Evolutionary conservation across 176 grass and related monocot species (phyloP), one percentile per base, ranked within the genome.

Genomic region (Phoenix roebelenii): DNA sequence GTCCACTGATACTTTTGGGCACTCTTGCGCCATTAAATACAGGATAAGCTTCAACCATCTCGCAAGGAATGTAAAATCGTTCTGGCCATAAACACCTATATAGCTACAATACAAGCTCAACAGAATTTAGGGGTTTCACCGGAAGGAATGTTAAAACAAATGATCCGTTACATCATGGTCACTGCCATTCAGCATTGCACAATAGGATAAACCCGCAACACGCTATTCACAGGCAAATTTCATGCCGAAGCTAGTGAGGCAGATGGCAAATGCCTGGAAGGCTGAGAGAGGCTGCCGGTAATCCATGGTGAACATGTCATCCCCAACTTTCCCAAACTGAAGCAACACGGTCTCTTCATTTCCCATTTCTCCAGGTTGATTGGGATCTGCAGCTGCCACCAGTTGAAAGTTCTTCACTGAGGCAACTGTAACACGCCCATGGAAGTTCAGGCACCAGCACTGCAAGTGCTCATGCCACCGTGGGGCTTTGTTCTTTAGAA

Each of bases 361-460:
- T 29, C 67, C 86, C 0, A 90, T 72, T 0, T 67, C 82, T 59
- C 66, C 80, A 5, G 71, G 60, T 17, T 77, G 35, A 15, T 74
- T 57, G 0, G 71, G 50, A 18, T 65, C 63, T 25, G 74, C 53
- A 7, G 78, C 72, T 14, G 84, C 81, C 1, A 88, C 92, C 0
- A 97, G 80, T 64, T 97, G 92, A 69, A 97, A 97, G 65, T 97
- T 97, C 74, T 97, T 97, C 54, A 88, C 87, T 0, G 92, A 97
- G 19, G 92, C 92, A 0, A 97, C 84, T 0, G 92, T 91, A 22
- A 97, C 92, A 22, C 92, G 69, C 12, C 92, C 92, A 17, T 91
- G 87, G 12, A 97, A 97, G 73, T 97, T 97, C 63, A 97, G 57
- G 78, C 92, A 97, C 92, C 92, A 97, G 54, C 92, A 97, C 58